A percentile compares a stretch with the other conserved stretches of the same genome.
phyloP scores from a whole-genome alignment of 352 stramenopile species.

The Plasmopara halstedii region DNA sequence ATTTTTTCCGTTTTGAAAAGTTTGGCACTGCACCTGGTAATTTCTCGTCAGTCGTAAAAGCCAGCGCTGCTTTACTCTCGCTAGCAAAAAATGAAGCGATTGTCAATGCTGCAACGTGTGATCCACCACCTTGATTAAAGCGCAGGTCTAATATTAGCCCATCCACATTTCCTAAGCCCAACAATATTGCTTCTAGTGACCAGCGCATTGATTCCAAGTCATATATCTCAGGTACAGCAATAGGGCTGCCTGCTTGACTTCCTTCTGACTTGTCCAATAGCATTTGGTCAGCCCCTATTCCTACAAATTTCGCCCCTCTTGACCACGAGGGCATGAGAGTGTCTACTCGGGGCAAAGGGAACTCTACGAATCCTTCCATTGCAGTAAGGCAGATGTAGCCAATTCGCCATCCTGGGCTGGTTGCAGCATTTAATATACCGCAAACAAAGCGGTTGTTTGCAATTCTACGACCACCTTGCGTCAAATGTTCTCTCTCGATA shows the following conservation, averaged over 20 bases:
- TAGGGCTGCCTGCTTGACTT: conserved; percentile 11
- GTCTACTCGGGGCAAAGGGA: conserved; percentile 54
- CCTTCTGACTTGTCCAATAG: conserved; percentile 12
- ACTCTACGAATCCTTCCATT: conserved; percentile 80
- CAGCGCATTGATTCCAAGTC: conserved; percentile 84
- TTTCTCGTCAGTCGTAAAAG: conserved; percentile 67
- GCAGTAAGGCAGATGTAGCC: conserved; percentile 63
- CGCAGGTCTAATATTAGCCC: conserved; percentile 71
- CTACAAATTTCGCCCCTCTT: conserved; percentile 3
- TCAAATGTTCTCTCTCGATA: conserved; percentile 52
- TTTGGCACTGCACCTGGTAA: conserved; percentile 27
- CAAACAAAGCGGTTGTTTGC: conserved; percentile 62
- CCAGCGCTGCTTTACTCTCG: conserved; percentile 30
- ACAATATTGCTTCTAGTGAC: conserved; percentile 75
- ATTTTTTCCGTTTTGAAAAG: conserved; percentile 52
- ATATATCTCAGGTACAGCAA: conserved; percentile 67
- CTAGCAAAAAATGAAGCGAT: conserved; percentile 70
- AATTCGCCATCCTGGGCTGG: conserved; percentile 67
- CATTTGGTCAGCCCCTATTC: conserved; percentile 2
- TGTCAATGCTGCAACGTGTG: conserved; percentile 46
- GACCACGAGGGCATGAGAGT: conserved; percentile 49
- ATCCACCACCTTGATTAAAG: conserved; percentile 69
- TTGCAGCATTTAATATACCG: conserved; percentile 64
- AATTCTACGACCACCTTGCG: conserved; percentile 38
- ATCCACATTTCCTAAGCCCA: conserved; percentile 50